Conservation (phyloP, 2,329 filamentous ascomycete species). For the Nothopassalora personata region DNA sequence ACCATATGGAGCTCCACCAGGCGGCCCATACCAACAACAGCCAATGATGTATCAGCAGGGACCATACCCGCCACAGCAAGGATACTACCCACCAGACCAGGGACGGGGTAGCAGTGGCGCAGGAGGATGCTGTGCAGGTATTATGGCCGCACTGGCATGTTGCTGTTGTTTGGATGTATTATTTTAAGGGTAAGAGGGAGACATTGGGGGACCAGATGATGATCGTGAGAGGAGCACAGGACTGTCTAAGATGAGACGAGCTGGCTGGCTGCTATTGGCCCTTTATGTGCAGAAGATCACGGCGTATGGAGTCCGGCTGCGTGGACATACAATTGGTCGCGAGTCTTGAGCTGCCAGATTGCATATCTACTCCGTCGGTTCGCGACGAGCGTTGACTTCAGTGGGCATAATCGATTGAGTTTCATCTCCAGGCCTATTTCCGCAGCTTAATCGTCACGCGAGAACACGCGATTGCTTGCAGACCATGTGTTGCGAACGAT, state of each 20-base stretch:
- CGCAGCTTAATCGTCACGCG: not conserved
- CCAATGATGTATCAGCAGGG: slow-evolving; percentile 31
- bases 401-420: not conserved
- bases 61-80: slow-evolving; percentile 33
- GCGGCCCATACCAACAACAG: slow-evolving; percentile 35
- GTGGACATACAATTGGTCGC: not conserved
- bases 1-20: slow-evolving; percentile 25
- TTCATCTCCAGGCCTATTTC: not conserved
- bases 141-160: slow-evolving; percentile 33
- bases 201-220: not conserved
- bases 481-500: not conserved
- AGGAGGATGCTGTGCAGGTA: slow-evolving; percentile 36
- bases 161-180: slow-evolving; percentile 45
- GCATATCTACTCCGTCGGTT: not conserved
- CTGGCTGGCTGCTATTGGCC: not conserved
- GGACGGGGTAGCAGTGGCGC: slow-evolving; percentile 26
- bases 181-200: not conserved
- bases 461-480: not conserved
- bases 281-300: not conserved
- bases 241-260: not conserved
- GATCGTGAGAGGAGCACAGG: not conserved
- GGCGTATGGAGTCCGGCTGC: not conserved
- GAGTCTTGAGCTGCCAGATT: not conserved
- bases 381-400: not conserved
- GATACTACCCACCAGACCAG: slow-evolving; percentile 32